A percentile compares a stretch with the other conserved stretches of the same genome.
phyloP scores from a whole-genome alignment of 805 yeast species.

The Hanseniaspora lachancei region DNA sequence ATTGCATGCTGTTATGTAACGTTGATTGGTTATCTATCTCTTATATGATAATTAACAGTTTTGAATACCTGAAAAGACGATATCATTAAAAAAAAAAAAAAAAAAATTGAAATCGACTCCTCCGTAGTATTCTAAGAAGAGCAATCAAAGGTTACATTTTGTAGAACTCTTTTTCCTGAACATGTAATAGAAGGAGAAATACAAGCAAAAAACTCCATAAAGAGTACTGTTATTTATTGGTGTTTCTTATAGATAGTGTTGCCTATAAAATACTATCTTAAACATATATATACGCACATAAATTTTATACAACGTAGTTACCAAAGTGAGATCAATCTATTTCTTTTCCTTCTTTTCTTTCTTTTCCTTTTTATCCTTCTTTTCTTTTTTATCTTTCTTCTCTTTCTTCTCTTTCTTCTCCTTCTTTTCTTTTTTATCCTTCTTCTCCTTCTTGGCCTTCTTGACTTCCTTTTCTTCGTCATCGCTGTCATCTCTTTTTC shows the following conservation, averaged over 20 bases:
- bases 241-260: slow-evolving; percentile 3
- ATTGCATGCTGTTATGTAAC: neutral
- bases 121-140: no score
- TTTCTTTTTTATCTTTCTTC: slow-evolving; percentile 22
- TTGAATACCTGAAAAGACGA: no score
- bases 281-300: slow-evolving; percentile 3
- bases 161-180: no score
- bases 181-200: neutral
- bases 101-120: no score
- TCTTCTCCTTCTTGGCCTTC: slow-evolving; percentile 22
- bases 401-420: slow-evolving; percentile 29
- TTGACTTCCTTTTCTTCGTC: slow-evolving; percentile 26
- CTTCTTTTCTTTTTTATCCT: slow-evolving; percentile 23
- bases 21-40: no score
- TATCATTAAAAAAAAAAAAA: no score
- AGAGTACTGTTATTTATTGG: neutral
- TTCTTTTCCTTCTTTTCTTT: slow-evolving; percentile 27
- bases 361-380: slow-evolving; percentile 26
- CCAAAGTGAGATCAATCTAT: slow-evolving; percentile 18
- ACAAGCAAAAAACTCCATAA: neutral
- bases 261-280: slow-evolving; percentile 5
- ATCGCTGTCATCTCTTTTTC: slow-evolving; percentile 21
- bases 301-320: neutral
- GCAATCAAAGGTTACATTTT: neutral
- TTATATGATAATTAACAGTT: no score